phyloP scores from a whole-genome alignment of 306 rosid genomes.

The Cucurbita pepo region DNA sequence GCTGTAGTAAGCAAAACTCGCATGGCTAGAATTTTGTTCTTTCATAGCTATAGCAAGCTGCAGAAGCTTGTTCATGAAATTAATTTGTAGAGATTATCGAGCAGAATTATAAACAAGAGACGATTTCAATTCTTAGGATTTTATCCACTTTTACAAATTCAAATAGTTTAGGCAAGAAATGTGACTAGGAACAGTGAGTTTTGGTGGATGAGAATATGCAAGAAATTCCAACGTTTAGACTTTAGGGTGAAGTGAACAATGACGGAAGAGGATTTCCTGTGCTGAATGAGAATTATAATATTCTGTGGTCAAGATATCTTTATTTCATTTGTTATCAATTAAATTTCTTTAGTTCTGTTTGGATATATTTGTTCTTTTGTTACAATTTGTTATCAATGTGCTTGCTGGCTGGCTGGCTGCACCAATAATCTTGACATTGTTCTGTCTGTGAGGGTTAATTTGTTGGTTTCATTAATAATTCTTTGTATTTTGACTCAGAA shows the following conservation, averaged over 20 bases:
- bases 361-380: not conserved
- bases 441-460: not conserved
- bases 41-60: not conserved
- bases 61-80: not conserved
- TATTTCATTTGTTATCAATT: not conserved
- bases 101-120: not conserved
- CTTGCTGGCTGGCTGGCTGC: not conserved
- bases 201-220: not conserved
- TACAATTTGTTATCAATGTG: not conserved
- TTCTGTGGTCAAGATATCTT: not conserved
- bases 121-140: not conserved
- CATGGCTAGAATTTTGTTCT: not conserved
- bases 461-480: not conserved
- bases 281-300: not conserved
- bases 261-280: not conserved
- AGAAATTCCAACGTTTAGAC: not conserved
- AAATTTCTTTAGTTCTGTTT: not conserved
- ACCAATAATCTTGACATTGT: not conserved
- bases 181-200: not conserved
- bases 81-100: not conserved
- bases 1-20: not conserved
- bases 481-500: conserved; percentile 23
- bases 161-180: not conserved
- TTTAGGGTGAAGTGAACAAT: not conserved
- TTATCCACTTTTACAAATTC: not conserved